These are phyloP conservation scores for Rubia tinctorum DNA, from an alignment of 305 asterid species.

Conservation along the genomic window DNA sequence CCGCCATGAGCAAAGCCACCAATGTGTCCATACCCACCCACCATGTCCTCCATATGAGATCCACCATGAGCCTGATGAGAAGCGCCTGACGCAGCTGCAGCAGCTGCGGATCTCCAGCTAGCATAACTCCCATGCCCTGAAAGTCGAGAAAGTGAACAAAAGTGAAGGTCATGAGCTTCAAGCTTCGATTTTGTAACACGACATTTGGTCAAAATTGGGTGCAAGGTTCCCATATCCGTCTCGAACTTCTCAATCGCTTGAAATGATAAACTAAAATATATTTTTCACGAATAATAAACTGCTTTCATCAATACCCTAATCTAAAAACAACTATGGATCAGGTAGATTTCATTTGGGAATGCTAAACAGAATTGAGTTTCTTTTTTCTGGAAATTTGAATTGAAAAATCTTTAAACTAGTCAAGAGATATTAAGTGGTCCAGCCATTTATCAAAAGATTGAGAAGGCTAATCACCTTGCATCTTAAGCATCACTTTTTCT, in stretches of 20 bases:
- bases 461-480: not conserved
- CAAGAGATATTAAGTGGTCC: not conserved
- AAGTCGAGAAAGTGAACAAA: too few relatives aligned
- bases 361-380: not conserved
- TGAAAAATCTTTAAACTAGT: not conserved
- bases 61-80: too few relatives aligned
- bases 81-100: too few relatives aligned
- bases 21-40: not conserved
- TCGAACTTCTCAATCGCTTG: constrained; percentile 81
- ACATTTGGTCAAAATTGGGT: constrained; percentile 90
- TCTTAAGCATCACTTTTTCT: constrained; percentile 3
- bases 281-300: not conserved
- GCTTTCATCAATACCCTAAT: not conserved
- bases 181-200: constrained; percentile 74
- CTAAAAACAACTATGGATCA: not conserved
- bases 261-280: constrained; percentile 16
- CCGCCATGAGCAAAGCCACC: constrained; percentile 21
- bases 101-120: too few relatives aligned
- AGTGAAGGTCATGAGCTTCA: constrained; percentile 64
- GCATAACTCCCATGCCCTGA: too few relatives aligned
- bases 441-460: constrained; percentile 1
- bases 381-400: not conserved
- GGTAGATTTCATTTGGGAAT: not conserved
- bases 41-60: not conserved
- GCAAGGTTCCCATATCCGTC: constrained; percentile 64